Conservation (phyloP, 371 early-diverging fungal species). For the Mucor velutinosus region DNA sequence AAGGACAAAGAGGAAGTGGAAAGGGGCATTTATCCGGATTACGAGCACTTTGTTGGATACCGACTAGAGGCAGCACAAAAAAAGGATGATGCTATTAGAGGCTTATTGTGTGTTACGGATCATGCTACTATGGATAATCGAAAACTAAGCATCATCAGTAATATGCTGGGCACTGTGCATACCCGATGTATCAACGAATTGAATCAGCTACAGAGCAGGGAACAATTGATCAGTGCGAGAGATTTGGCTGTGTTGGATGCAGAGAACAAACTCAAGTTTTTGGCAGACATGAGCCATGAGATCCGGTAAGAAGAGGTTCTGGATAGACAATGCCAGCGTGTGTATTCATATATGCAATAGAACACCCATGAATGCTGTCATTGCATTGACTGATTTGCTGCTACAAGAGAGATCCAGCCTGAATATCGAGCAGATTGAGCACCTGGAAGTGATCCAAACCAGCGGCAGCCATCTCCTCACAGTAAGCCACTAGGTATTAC, state of each 20-base stretch:
- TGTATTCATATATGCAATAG: slow-evolving; percentile 13
- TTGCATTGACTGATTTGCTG: slow-evolving; percentile 60
- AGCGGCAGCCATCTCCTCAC: slow-evolving; percentile 64
- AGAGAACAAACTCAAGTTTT: slow-evolving; percentile 62
- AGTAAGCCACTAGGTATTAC: slow-evolving; percentile 21
- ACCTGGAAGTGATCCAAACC: slow-evolving; percentile 62
- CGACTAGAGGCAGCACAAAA: slow-evolving; percentile 14
- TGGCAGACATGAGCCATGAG: slow-evolving; percentile 63
- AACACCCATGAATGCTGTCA: slow-evolving; percentile 67
- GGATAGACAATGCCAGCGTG: background rate
- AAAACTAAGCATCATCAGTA: background rate
- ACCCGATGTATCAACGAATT: slow-evolving; percentile 50
- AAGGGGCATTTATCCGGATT: slow-evolving; percentile 16
- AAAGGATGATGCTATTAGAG: slow-evolving; percentile 9
- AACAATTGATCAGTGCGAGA: slow-evolving; percentile 49
- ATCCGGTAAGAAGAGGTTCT: slow-evolving; percentile 30
- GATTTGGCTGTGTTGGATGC: slow-evolving; percentile 58
- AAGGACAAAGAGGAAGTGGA: slow-evolving; percentile 5
- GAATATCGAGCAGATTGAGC: slow-evolving; percentile 56
- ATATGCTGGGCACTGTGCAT: slow-evolving; percentile 36
- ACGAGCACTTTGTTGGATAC: slow-evolving; percentile 18
- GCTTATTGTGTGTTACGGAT: slow-evolving; percentile 20
- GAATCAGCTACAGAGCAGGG: slow-evolving; percentile 42
- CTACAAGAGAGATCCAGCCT: slow-evolving; percentile 54
- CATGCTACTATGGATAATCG: background rate